Conservation (phyloP, 345 rosid species). For the Eucalyptus curtisii region DNA sequence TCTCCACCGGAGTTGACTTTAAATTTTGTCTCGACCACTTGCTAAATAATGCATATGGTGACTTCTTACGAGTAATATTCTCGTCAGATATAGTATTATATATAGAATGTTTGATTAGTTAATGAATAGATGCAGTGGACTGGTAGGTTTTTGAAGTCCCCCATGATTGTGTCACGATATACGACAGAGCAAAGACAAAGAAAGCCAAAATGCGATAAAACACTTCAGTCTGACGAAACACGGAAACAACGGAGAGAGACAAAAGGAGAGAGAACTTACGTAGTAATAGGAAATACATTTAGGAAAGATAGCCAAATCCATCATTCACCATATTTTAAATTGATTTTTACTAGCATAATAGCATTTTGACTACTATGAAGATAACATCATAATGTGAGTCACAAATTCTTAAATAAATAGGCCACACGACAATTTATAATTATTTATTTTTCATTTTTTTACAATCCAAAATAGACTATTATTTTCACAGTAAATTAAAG, state of each 20-base stretch:
- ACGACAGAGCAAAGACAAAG: neutral
- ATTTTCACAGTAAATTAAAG: too few species aligned
- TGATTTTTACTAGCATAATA: too few species aligned
- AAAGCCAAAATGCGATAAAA: neutral
- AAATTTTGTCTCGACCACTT: neutral
- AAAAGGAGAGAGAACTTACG: neutral
- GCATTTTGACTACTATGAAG: too few species aligned
- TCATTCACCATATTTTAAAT: too few species aligned
- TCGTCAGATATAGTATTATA: neutral
- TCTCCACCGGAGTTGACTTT: neutral
- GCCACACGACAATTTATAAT: too few species aligned
- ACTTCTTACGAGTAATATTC: neutral
- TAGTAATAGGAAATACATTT: neutral
- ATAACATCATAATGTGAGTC: too few species aligned
- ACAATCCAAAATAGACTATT: accelerated
- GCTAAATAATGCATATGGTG: neutral
- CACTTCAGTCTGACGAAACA: neutral
- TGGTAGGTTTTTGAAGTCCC: neutral
- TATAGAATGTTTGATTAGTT: neutral
- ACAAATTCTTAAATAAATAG: too few species aligned
- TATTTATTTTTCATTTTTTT: too few species aligned
- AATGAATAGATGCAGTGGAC: neutral
- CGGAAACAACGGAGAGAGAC: too few species aligned
- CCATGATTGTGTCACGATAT: neutral
- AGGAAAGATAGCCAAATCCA: neutral